Evolutionary conservation across 805 yeast genomes (phyloP).

Genomic region (Priceomyces medius): DNA sequence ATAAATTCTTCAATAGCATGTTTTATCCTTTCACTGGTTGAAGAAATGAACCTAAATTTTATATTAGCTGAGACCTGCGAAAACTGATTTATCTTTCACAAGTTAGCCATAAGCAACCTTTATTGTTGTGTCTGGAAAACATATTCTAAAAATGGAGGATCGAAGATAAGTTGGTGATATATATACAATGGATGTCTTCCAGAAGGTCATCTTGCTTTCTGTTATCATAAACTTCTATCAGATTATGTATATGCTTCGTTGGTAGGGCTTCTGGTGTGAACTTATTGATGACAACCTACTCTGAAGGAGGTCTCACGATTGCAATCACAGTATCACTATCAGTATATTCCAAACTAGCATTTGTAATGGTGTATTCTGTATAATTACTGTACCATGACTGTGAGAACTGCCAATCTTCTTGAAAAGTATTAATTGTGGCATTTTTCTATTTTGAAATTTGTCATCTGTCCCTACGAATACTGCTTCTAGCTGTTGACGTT

Average conservation of each 20-base stretch:
- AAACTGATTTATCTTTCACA: slow-evolving; percentile 34
- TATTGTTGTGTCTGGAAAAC: slow-evolving; percentile 72
- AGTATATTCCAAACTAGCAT: slow-evolving; percentile 75
- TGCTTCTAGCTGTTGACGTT: slow-evolving; percentile 52
- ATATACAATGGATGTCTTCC: slow-evolving; percentile 51
- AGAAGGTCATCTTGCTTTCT: slow-evolving; percentile 65
- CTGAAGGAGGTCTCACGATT: slow-evolving; percentile 88
- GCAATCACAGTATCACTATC: slow-evolving; percentile 68
- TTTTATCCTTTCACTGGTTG: slow-evolving; percentile 89
- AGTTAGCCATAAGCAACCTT: slow-evolving; percentile 57
- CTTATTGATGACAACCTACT: slow-evolving; percentile 74
- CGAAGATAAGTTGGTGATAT: slow-evolving; percentile 72
- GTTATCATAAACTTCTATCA: slow-evolving; percentile 81
- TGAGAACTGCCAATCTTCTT: slow-evolving; percentile 93
- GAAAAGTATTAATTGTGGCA: slow-evolving; percentile 64
- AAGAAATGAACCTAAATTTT: slow-evolving; percentile 58
- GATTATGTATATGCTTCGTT: slow-evolving; percentile 68
- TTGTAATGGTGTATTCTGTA: slow-evolving; percentile 68
- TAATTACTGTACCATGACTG: slow-evolving; percentile 86
- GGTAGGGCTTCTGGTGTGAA: slow-evolving; percentile 53
- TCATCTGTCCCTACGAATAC: slow-evolving; percentile 59
- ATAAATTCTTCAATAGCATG: slow-evolving; percentile 57
- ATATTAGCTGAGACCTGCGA: slow-evolving; percentile 40
- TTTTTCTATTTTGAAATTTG: slow-evolving; percentile 38
- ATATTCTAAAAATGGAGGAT: slow-evolving; percentile 83